Evolutionary conservation across 1,139 yeast species (phyloP).

Genomic region (Hansenula lynferdii): DNA sequence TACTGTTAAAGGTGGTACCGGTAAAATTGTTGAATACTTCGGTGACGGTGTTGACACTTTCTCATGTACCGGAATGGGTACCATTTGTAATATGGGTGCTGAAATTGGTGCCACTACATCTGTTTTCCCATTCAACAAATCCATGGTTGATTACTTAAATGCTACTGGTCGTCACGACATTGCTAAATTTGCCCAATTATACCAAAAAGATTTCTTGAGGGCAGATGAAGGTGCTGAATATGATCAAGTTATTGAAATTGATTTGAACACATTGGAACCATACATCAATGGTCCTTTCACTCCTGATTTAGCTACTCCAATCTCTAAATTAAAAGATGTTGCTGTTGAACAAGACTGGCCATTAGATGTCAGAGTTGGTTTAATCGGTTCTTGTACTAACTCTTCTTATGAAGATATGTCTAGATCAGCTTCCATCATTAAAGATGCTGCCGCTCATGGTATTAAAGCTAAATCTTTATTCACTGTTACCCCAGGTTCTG

Average conservation of each 20-base stretch:
- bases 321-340: slow-evolving; percentile 86
- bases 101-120: slow-evolving; percentile 99
- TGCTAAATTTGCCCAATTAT: slow-evolving; percentile 73
- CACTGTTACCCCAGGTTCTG: slow-evolving; percentile 98
- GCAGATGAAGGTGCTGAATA: slow-evolving; percentile 96
- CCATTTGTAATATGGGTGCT: slow-evolving; percentile 99
- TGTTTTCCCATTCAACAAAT: slow-evolving; percentile 92
- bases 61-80: slow-evolving; percentile 99
- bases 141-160: slow-evolving; percentile 83
- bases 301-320: slow-evolving; percentile 97
- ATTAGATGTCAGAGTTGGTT: slow-evolving; percentile 86
- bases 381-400: slow-evolving; percentile 99
- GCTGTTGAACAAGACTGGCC: slow-evolving; percentile 94
- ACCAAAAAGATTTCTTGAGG: slow-evolving; percentile 72
- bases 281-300: slow-evolving; percentile 99
- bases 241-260: slow-evolving; percentile 93
- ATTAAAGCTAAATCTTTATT: slow-evolving; percentile 84
- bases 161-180: slow-evolving; percentile 86
- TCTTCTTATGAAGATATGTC: slow-evolving; percentile 99
- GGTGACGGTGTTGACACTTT: slow-evolving; percentile 96
- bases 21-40: slow-evolving; percentile 94
- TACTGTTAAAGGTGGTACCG: slow-evolving; percentile 99
- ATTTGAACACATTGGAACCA: slow-evolving; percentile 94
- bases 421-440: slow-evolving; percentile 91
- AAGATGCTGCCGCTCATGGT: slow-evolving; percentile 89